Percentiles rank a stretch among this genome's conserved stretches.
These are phyloP conservation scores for Hymenoscyphus fructigenus DNA, from an alignment of 2,329 filamentous ascomycete genomes.

Conservation along the genomic window DNA sequence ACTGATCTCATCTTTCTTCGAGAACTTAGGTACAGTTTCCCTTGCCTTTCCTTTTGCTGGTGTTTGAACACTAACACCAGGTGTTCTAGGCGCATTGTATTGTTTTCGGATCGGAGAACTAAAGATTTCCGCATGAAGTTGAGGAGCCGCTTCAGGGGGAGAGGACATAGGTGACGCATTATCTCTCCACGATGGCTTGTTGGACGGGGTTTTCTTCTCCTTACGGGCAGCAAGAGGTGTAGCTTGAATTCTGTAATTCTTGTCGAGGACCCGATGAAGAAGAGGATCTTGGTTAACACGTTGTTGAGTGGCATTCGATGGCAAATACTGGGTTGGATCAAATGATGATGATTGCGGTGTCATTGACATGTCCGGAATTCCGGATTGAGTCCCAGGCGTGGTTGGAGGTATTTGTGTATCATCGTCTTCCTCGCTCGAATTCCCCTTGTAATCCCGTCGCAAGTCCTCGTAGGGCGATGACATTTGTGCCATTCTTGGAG, in stretches of 20 bases:
- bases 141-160: slow-evolving; percentile 76
- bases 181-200: slow-evolving; percentile 37
- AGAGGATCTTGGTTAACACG: slow-evolving; percentile 66
- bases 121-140: slow-evolving; percentile 83
- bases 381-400: slow-evolving; percentile 41
- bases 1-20: slow-evolving; percentile 53
- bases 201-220: slow-evolving; percentile 36
- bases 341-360: slow-evolving; percentile 60
- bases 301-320: slow-evolving; percentile 38
- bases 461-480: slow-evolving; percentile 76
- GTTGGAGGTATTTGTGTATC: slow-evolving; percentile 40
- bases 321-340: slow-evolving; percentile 46
- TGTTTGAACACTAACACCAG: slow-evolving; percentile 83
- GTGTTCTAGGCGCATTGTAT: slow-evolving; percentile 60
- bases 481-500: slow-evolving; percentile 61
- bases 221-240: slow-evolving; percentile 69
- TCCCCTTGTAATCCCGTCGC: slow-evolving; percentile 60
- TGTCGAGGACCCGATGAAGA: slow-evolving; percentile 89
- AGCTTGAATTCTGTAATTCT: slow-evolving; percentile 89
- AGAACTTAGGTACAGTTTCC: slow-evolving; percentile 46
- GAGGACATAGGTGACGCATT: slow-evolving; percentile 54
- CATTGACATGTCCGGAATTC: slow-evolving; percentile 62
- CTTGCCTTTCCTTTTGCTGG: slow-evolving; percentile 56
- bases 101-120: slow-evolving; percentile 63
- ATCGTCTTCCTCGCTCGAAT: slow-evolving; percentile 39